A percentile compares a stretch with the other conserved stretches of the same genome.
These are phyloP conservation scores for Flaveria bidentis DNA, from an alignment of 129 eudicot species.

Conservation along the genomic window DNA sequence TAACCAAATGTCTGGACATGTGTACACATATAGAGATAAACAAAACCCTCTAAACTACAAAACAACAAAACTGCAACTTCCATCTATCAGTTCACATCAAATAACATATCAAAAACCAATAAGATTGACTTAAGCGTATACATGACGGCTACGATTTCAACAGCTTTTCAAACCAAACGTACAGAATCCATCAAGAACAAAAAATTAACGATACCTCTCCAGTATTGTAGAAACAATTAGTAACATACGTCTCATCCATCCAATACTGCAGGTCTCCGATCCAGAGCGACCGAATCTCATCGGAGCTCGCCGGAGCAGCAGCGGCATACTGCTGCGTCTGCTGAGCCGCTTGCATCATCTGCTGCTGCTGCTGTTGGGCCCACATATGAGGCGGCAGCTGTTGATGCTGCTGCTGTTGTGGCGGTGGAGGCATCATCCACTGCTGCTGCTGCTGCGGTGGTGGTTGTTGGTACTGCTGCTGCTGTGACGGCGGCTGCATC, in stretches of 20 bases:
- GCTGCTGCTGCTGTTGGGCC: constrained; percentile 47
- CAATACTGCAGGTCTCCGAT: constrained; percentile 95
- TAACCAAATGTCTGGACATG: too few relatives aligned
- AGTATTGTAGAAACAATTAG: constrained; percentile 54
- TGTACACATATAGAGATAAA: too few relatives aligned
- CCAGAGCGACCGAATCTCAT: constrained; percentile 91
- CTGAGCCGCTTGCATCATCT: constrained; percentile 37
- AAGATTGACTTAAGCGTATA: too few relatives aligned
- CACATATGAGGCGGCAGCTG: constrained; percentile 41
- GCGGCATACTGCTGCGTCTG: constrained; percentile 33
- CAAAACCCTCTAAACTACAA: too few relatives aligned
- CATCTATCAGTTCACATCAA: too few relatives aligned
- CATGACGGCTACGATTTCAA: too few relatives aligned
- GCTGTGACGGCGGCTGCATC: too few relatives aligned
- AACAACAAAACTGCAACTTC: too few relatives aligned
- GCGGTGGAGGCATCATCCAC: constrained; percentile 57
- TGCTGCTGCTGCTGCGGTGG: constrained; percentile 47
- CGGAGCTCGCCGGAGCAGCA: constrained; percentile 39
- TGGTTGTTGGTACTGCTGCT: constrained; percentile 50
- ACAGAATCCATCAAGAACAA: not conserved
- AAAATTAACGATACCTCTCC: constrained; percentile 60
- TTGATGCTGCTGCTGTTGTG: constrained; percentile 35
- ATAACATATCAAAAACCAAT: too few relatives aligned
- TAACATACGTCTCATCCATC: constrained; percentile 88
- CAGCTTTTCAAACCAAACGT: too few relatives aligned